phyloP scores from a whole-genome alignment of 2,329 filamentous ascomycete species.

The Neopestalotiopsis clavispora region DNA sequence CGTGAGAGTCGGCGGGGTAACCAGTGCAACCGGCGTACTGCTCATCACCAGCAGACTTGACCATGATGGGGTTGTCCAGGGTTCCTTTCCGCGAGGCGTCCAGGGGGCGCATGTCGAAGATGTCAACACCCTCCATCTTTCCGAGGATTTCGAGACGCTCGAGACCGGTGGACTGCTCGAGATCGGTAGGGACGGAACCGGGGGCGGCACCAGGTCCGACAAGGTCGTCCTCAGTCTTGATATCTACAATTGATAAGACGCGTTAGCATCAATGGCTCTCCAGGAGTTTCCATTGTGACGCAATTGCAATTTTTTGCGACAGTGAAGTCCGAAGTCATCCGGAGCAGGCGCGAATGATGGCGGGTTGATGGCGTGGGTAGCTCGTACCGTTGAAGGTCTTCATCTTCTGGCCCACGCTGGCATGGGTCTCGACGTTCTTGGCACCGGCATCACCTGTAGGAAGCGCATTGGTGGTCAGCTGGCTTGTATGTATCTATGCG shows the following conservation, averaged over 20 bases:
- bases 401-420: slow-evolving; percentile 45
- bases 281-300: neutral
- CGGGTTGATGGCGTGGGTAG: neutral
- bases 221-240: slow-evolving; percentile 83
- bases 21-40: slow-evolving; percentile 98
- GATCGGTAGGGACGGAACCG: slow-evolving; percentile 88
- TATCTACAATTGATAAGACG: slow-evolving; percentile 62
- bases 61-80: slow-evolving; percentile 84
- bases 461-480: slow-evolving; percentile 17
- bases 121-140: slow-evolving; percentile 98
- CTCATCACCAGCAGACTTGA: slow-evolving; percentile 92
- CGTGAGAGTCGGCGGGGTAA: slow-evolving; percentile 88
- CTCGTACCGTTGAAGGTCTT: slow-evolving; percentile 52
- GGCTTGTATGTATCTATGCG: neutral
- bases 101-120: slow-evolving; percentile 98
- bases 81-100: slow-evolving; percentile 93
- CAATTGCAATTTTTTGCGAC: slow-evolving; percentile 2
- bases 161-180: slow-evolving; percentile 95
- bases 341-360: neutral
- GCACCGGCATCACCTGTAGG: slow-evolving; percentile 29
- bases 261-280: slow-evolving; percentile 7
- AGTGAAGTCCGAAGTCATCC: neutral
- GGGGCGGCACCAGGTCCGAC: slow-evolving; percentile 79
- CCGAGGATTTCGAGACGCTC: slow-evolving; percentile 98
- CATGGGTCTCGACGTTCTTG: slow-evolving; percentile 52